Evolutionary conservation across 345 rosid genomes (phyloP).

Genomic region (Euphorbia peplus): DNA sequence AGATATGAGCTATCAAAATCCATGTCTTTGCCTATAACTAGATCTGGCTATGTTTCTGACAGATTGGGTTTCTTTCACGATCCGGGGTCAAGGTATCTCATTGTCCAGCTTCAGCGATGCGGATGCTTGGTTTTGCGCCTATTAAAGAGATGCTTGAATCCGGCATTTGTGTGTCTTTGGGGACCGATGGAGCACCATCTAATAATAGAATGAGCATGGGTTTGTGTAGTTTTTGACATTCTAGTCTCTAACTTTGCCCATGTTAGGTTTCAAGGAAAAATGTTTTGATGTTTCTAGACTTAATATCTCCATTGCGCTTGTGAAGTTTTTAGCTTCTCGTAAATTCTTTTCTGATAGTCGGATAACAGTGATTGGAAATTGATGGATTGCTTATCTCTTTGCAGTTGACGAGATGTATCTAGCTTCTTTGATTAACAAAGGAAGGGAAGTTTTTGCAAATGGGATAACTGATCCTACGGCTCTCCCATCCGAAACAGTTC

Average conservation of each 20-base stretch:
- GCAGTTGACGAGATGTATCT: conserved; percentile 73
- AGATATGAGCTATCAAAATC: no score
- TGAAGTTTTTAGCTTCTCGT: background rate
- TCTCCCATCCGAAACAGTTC: conserved; percentile 60
- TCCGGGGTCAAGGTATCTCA: conserved; percentile 73
- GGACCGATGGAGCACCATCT: conserved; percentile 85
- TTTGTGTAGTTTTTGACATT: conserved; percentile 25
- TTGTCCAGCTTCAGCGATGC: conserved; percentile 74
- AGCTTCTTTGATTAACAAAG: conserved; percentile 69
- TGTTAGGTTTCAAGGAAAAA: no score
- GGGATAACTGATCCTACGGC: conserved; percentile 62
- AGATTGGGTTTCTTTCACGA: conserved; percentile 58
- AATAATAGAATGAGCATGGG: conserved; percentile 84
- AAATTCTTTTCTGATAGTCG: background rate
- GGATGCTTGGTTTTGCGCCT: conserved; percentile 72
- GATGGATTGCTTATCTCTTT: conserved; percentile 13
- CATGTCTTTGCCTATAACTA: background rate
- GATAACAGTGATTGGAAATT: background rate
- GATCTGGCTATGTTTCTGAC: conserved; percentile 12
- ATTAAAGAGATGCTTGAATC: conserved; percentile 61
- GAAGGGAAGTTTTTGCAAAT: conserved; percentile 38
- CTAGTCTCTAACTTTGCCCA: conserved; percentile 3
- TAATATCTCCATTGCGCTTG: background rate
- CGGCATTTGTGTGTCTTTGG: conserved; percentile 61
- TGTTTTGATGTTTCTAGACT: background rate